Conservation (phyloP, 2,329 filamentous ascomycete species). For the Aureobasidium pullulans region DNA sequence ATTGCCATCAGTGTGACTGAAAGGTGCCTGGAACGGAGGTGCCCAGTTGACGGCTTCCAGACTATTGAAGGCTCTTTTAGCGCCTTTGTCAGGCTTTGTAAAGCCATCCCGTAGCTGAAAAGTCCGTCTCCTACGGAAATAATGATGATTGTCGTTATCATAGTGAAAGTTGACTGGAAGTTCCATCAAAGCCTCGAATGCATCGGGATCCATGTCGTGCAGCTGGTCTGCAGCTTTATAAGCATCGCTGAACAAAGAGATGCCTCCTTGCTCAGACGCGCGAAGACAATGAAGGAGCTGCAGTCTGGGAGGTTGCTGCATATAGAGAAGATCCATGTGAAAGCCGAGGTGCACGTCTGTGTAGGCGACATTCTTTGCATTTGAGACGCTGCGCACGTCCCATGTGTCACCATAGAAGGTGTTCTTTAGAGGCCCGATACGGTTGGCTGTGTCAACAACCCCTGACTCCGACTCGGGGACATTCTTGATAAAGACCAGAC, state of each 20-base stretch:
- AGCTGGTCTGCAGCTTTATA: conserved; percentile 49
- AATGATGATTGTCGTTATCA: conserved; percentile 41
- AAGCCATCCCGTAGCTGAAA: not conserved
- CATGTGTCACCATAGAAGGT: conserved; percentile 90
- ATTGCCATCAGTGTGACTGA: conserved; percentile 7
- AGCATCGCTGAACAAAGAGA: conserved; percentile 78
- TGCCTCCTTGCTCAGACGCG: conserved; percentile 71
- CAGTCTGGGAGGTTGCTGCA: conserved; percentile 67
- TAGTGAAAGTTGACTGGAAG: conserved; percentile 41
- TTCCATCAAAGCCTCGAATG: conserved; percentile 15
- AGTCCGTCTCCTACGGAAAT: conserved; percentile 20
- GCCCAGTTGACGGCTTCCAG: conserved; percentile 29
- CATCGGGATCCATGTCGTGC: conserved; percentile 13
- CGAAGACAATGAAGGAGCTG: conserved; percentile 86
- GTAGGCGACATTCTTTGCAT: conserved; percentile 86
- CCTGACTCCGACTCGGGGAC: conserved; percentile 51
- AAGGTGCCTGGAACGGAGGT: conserved; percentile 31
- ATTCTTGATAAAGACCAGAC: conserved; percentile 67
- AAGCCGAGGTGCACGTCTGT: conserved; percentile 74
- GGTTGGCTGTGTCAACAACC: conserved; percentile 60
- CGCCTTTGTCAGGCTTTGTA: not conserved
- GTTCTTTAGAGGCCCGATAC: conserved; percentile 71
- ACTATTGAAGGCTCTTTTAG: conserved; percentile 16
- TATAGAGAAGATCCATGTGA: conserved; percentile 91
- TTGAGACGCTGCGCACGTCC: conserved; percentile 74